phyloP scores from a whole-genome alignment of 257 asterid genomes.

The Perilla frutescens region DNA sequence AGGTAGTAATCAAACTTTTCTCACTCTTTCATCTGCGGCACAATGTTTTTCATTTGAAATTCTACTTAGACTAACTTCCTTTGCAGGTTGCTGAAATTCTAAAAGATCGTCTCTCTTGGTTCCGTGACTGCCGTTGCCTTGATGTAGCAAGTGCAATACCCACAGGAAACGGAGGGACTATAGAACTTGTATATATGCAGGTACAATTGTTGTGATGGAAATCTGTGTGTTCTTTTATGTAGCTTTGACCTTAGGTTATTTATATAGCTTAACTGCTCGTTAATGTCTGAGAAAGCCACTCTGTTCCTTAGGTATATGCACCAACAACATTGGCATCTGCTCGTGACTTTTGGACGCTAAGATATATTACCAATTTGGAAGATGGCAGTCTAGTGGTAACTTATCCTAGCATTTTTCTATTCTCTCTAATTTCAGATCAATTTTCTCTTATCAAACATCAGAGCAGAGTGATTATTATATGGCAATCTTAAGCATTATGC shows the following conservation, averaged over 20 bases:
- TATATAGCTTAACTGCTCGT: background rate
- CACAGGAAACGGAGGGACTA: constrained; percentile 91
- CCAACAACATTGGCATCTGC: constrained; percentile 95
- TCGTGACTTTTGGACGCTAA: constrained; percentile 93
- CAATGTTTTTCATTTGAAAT: background rate
- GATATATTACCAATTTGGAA: constrained; percentile 81
- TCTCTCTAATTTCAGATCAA: background rate
- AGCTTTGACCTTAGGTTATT: background rate
- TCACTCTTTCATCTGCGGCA: background rate
- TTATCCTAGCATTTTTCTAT: constrained; percentile 6
- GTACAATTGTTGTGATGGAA: constrained; percentile 38
- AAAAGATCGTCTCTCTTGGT: constrained; percentile 97
- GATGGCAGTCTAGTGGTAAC: constrained; percentile 97
- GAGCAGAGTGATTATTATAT: background rate
- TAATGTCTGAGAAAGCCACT: background rate
- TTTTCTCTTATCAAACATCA: background rate
- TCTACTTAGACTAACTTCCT: background rate
- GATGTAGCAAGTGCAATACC: constrained; percentile 76
- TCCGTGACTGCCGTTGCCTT: constrained; percentile 85
- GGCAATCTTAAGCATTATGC: background rate
- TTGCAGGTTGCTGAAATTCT: constrained; percentile 89
- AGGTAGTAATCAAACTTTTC: constrained; percentile 53
- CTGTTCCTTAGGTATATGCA: constrained; percentile 66
- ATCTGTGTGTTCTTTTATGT: background rate
- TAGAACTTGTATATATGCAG: constrained; percentile 93